Evolutionary conservation across 352 stramenopile species (phyloP).

Genomic region (Phytopythium helicoides): DNA sequence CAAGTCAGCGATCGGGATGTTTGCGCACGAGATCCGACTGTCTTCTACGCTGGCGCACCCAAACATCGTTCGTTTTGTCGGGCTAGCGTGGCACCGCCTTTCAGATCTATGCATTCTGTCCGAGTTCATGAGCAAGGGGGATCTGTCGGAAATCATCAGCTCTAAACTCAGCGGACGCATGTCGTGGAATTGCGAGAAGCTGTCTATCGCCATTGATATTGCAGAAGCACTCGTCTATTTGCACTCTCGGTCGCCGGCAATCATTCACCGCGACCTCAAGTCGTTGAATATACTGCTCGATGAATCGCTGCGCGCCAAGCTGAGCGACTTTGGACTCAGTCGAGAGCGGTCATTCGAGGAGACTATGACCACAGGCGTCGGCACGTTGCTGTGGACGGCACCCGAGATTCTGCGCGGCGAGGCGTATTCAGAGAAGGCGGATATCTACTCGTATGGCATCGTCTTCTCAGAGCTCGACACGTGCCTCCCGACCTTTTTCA

Average conservation of each 20-base stretch:
- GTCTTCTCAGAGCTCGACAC: constrained; percentile 65
- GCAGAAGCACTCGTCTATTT: constrained; percentile 64
- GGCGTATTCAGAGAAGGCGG: constrained; percentile 49
- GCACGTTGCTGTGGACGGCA: constrained; percentile 59
- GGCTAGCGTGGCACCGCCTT: constrained; percentile 50
- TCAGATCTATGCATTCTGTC: constrained; percentile 56
- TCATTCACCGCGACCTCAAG: constrained; percentile 73
- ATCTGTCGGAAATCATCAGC: constrained; percentile 48
- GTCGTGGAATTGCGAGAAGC: constrained; percentile 47
- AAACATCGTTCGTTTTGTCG: constrained; percentile 70
- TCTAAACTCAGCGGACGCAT: constrained; percentile 32
- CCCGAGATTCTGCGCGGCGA: constrained; percentile 56
- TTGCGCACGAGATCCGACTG: constrained; percentile 53
- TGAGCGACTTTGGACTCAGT: constrained; percentile 59
- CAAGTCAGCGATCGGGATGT: constrained; percentile 35
- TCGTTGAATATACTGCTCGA: constrained; percentile 61
- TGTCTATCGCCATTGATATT: constrained; percentile 55
- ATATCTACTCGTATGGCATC: constrained; percentile 66
- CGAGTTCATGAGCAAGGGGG: constrained; percentile 59
- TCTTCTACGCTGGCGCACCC: constrained; percentile 46
- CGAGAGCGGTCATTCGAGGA: constrained; percentile 52
- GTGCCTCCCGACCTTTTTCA: constrained; percentile 46
- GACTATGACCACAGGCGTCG: constrained; percentile 66
- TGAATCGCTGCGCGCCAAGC: constrained; percentile 40
- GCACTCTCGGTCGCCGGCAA: constrained; percentile 43